These are phyloP conservation scores for Leptographium radiaticola DNA, from an alignment of 2,329 filamentous ascomycete species.

Conservation along the genomic window DNA sequence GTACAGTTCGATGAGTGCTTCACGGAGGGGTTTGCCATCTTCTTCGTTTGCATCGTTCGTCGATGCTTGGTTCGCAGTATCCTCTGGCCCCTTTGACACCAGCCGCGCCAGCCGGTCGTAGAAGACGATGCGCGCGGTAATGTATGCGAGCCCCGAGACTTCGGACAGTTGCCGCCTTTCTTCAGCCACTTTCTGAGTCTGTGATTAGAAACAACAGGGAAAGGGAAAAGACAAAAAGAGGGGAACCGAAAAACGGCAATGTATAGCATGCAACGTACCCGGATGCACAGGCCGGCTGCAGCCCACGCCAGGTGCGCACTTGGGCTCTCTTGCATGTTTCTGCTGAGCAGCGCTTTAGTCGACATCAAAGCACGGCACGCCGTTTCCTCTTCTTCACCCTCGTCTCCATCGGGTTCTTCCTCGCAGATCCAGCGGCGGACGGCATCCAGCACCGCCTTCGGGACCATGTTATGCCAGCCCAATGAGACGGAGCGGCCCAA, in stretches of 20 bases:
- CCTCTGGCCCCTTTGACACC: neutral
- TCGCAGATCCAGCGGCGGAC: neutral
- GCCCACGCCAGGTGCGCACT: slow-evolving; percentile 3
- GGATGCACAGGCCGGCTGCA: slow-evolving; percentile 2
- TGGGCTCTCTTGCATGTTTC: neutral
- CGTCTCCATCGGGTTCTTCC: neutral
- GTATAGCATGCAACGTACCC: neutral
- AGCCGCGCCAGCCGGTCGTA: slow-evolving; percentile 3
- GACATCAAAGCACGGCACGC: neutral
- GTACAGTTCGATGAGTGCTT: neutral
- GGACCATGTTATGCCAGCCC: slow-evolving; percentile 3
- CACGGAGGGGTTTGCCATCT: neutral
- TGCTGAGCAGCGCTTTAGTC: slow-evolving; percentile 1
- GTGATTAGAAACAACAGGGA: neutral
- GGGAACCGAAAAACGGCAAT: neutral
- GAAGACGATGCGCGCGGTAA: neutral
- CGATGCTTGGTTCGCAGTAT: neutral
- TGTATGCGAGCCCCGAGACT: slow-evolving; percentile 3
- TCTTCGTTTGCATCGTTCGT: neutral
- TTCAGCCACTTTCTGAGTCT: neutral
- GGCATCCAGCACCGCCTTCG: neutral
- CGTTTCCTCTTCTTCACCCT: neutral
- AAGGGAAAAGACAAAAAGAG: neutral
- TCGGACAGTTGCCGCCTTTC: neutral
- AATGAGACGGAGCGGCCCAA: neutral